Base-by-base conservation (phyloP, 495 filamentous ascomycete genomes). In the Hyaloscypha hepaticicola region DNA sequence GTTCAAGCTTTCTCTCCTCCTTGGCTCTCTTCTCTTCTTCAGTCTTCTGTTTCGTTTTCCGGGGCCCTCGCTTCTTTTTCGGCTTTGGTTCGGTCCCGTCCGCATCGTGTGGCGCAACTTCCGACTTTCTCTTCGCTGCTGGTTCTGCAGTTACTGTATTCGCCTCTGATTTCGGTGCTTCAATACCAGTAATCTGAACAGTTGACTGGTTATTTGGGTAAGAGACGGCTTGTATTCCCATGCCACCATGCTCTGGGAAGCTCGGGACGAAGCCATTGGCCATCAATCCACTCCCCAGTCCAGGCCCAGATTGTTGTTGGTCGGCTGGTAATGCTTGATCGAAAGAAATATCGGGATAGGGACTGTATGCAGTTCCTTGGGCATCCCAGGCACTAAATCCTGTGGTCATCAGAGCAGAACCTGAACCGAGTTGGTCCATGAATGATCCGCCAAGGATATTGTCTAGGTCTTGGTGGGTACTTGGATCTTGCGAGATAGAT, bases 1-100 rank as follows among this genome's bases (percentile, higher is more conserved):
- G 85, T 70, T 95, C 90, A 28, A 95, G 81, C 72, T 91, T 86
- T 64, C 78, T 77, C 57, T 69, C 73, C 29, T 79, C 69, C 49
- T 77, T 80, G 0, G 60, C 58, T 3, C 64, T 63, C n/a, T 73
- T 72, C 29, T 70, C 67, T 12, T 58, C 71, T 29, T 64, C 52
- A 31, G 22, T 33, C 28, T 25, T 64, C 11, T 22, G 53, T 53
- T 38, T 69, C 56, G 26, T 58, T 56, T 60, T 72, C 55, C 45
- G 51, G 9, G 50, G 50, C 56, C 24, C 28, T 64, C 52, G 8
- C 7, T 21, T 57, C 19, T 52, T 45, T 26, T 61, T 61, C 8
- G 59, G 59, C 19, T 50, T 31, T 26, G 59, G 50, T 6, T n/a
- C 5, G n/a, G 19, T 1, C n/a, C 11, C 16, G 9, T 61, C 28